A percentile compares a stretch with the other conserved stretches of the same genome.
Conservation (phyloP, 1,139 yeast genomes). For the Nadsonia commutata region DNA sequence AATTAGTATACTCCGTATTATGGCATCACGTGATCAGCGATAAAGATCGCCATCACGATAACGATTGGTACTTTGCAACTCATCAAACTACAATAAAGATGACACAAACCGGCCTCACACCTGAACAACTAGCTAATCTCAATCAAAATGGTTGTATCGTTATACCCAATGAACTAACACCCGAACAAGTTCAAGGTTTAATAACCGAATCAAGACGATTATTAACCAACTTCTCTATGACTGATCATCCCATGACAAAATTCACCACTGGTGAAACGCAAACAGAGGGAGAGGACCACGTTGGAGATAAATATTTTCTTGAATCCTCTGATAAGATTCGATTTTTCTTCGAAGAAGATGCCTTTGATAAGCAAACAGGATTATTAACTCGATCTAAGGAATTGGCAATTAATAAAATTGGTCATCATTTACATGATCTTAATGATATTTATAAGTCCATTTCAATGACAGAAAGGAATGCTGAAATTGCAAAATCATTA, state of each 20-base stretch:
- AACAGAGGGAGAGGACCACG: constrained; percentile 33
- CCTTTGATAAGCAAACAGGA: constrained; percentile 38
- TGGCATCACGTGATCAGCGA: no score
- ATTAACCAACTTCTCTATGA: constrained; percentile 35
- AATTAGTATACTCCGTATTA: no score
- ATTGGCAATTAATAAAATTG: constrained; percentile 58
- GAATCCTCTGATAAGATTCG: constrained; percentile 55
- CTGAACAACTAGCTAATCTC: constrained; percentile 25
- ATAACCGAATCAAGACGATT: constrained; percentile 32
- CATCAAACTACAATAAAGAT: no score
- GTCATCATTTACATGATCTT: constrained; percentile 58
- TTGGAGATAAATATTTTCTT: constrained; percentile 62
- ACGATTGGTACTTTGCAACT: no score
- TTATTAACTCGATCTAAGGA: constrained; percentile 37
- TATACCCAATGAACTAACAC: constrained; percentile 37
- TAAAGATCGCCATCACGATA: no score
- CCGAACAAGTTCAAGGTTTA: constrained; percentile 28
- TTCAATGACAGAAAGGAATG: constrained; percentile 39
- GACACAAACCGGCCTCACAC: constrained; percentile 11
- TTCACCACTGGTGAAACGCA: constrained; percentile 40
- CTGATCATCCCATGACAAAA: constrained; percentile 54
- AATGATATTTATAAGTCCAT: constrained; percentile 34
- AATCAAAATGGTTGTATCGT: constrained; percentile 48
- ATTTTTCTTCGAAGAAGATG: constrained; percentile 61
- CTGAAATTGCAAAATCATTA: constrained; percentile 37